Percentiles rank a stretch among this genome's conserved stretches.
Evolutionary conservation across 345 rosid species (phyloP).

Genomic region (Ceriops tagal): DNA sequence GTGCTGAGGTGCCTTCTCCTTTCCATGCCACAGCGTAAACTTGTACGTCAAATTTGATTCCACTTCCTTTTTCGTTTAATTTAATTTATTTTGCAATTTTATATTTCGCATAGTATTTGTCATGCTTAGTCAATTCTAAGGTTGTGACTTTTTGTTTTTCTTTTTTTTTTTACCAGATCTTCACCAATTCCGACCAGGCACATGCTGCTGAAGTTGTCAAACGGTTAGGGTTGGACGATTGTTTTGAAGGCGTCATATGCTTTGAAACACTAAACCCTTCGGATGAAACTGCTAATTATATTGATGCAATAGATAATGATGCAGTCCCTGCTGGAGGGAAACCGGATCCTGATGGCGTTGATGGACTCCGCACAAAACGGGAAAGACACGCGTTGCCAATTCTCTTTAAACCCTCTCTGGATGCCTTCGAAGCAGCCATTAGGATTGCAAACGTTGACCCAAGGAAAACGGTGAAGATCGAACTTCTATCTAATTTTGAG

Average conservation of each 20-base stretch:
- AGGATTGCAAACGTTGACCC: slow-evolving; percentile 58
- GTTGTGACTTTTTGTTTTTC: neutral
- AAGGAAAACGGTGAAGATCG: slow-evolving; percentile 52
- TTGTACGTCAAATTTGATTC: slow-evolving; percentile 40
- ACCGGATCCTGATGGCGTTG: neutral
- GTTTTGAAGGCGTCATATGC: slow-evolving; percentile 34
- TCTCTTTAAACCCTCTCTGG: slow-evolving; percentile 68
- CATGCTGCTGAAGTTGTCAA: slow-evolving; percentile 28
- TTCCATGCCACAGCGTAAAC: slow-evolving; percentile 77
- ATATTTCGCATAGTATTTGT: neutral
- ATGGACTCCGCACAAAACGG: slow-evolving; percentile 13
- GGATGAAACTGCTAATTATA: slow-evolving; percentile 15
- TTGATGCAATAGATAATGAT: slow-evolving; percentile 26
- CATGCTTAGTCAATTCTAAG: neutral
- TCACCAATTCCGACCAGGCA: slow-evolving; percentile 27
- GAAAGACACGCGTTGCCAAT: slow-evolving; percentile 25
- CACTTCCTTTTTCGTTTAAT: neutral
- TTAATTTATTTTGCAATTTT: neutral
- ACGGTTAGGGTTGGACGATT: slow-evolving; percentile 27
- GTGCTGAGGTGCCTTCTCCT: slow-evolving; percentile 70
- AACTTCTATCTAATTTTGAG: neutral
- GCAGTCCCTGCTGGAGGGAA: slow-evolving; percentile 13
- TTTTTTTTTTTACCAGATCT: slow-evolving; percentile 11
- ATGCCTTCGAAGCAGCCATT: slow-evolving; percentile 67
- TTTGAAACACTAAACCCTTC: slow-evolving; percentile 35